Base-by-base conservation (phyloP, 2,329 filamentous ascomycete species). In the Hortaea sp. region DNA sequence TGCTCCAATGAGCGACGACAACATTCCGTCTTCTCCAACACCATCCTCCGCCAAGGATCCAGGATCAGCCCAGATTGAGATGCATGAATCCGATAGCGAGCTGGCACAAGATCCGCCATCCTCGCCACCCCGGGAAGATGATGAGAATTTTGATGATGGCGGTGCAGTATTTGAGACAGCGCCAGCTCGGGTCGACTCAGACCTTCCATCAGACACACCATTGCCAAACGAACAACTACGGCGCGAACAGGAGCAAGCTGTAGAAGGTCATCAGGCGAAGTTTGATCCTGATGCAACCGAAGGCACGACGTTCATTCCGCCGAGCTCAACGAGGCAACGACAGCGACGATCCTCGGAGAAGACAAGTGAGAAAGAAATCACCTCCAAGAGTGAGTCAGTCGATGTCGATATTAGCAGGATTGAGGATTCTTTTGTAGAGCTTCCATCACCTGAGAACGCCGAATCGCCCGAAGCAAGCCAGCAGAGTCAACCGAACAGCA, bases 1-100 rank as follows among this genome's bases (percentile, higher is more conserved):
- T 29, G 63, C 63, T 7, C 54, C 50, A 54, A 67, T 60, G 64
- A 72, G 74, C 42, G 67, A 66, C 28, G 32, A n/a, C 7, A 71
- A 72, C 44, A 61, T 74, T 13, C 69, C 66, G 7, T 76, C 73
- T 5, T 76, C 74, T n/a, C 74, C 74, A 3, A 76, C 73, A 1
- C 72, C 73, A 7, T 53, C 51, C 5, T 31, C 66, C 10, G 39
- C 29, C 5, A 50, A 39, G 27, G 46, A 39, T 28, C 20, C 29
- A 2, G 45, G 44, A 30, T 20, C 44, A 29, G 44, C 44, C 7
- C 38, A 34, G 27, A 46, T 42, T 29, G 44, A 47, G 31, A 27
- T 7, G 7, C 32, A 29, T 13, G 44, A 39, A 10, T 9, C 28
- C 6, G 41, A 44, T 9, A 31, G 37, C 6, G 20, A 35, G 40